phyloP scores from a whole-genome alignment of 2,329 filamentous ascomycete genomes.

The Aspergillus sp. region DNA sequence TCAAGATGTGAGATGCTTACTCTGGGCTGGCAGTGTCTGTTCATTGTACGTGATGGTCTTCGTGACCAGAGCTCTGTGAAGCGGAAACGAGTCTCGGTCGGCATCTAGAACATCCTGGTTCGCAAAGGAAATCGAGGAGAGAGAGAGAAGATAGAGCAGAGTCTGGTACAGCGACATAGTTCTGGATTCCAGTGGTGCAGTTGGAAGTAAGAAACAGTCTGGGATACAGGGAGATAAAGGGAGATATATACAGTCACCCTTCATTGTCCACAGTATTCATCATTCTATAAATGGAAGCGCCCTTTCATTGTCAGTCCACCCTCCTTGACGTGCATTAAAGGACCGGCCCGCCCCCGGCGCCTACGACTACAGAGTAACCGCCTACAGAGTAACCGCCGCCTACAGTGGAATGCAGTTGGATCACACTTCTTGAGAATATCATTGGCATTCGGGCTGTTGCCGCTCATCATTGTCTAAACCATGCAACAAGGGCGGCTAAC shows the following conservation, averaged over 20 bases:
- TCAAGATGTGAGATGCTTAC: background rate
- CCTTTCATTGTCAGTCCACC: background rate
- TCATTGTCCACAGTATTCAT: no score
- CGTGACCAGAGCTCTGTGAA: background rate
- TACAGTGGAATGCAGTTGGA: background rate
- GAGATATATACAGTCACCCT: no score
- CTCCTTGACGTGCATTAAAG: background rate
- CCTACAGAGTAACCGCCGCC: background rate
- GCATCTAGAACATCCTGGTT: background rate
- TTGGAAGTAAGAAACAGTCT: no score
- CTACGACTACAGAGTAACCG: background rate
- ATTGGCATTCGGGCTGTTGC: background rate
- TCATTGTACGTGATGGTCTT: background rate
- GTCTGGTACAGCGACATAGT: background rate
- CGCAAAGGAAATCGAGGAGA: background rate
- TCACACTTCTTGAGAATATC: background rate
- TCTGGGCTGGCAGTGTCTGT: background rate
- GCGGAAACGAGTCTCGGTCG: background rate
- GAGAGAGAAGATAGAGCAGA: background rate
- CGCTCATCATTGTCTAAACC: no score
- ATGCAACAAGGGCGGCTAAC: no score
- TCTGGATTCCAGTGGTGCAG: background rate
- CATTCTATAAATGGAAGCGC: background rate
- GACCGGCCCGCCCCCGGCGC: slow-evolving; percentile 3
- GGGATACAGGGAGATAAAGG: no score